Evolutionary conservation across 768 basidiomycete species (phyloP), one percentile per base, ranked within the genome.

Genomic region (Tubosaeta sp.): DNA sequence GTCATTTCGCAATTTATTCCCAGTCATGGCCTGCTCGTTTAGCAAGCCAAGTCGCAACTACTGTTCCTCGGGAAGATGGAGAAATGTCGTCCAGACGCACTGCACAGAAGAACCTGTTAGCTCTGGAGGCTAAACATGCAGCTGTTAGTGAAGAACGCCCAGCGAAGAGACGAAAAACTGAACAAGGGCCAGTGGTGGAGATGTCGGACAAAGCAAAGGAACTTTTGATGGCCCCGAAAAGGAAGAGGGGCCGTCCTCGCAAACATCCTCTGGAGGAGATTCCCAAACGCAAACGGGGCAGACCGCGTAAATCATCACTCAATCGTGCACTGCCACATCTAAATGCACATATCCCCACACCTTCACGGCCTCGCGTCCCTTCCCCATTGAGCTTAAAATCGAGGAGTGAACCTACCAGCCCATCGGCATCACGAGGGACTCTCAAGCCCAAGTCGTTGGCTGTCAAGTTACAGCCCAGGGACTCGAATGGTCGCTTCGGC

Each of bases 1-100:
- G 89, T 18, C 89, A 91, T 66, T 79, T 75, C 59, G 87, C 85
- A 11, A 91, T 91, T 51, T 91, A 90, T 67, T 76, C 75, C 2
- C 73, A 77, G 48, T 67, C 77, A 3, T 91, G 89, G 89, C 89
- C 89, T 19, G 72, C 74, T 44, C 84, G 89, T 48, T 60, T 80
- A 14, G 71, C 78, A 16, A 65, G 54, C 34, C 69, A 74, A 31
- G 77, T 77, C 43, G 78, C 80, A 14, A 61, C 69, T 6, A 59
- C 72, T 32, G 73, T 74, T 35, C 66, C 80, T 43, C 74, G 77
- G 18, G 80, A 82, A 80, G 54, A 73, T 65, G 32, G 52, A 34
- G 64, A 68, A 44, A 27, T 39, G 10, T 58, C 74, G 19, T 72
- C 76, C 21, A 74, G 72, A 48, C 76, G 77, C 40, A 71, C 81